These are phyloP conservation scores for Vanrija sp. DNA, from an alignment of 1,284 basidiomycete genomes.

Conservation along the genomic window DNA sequence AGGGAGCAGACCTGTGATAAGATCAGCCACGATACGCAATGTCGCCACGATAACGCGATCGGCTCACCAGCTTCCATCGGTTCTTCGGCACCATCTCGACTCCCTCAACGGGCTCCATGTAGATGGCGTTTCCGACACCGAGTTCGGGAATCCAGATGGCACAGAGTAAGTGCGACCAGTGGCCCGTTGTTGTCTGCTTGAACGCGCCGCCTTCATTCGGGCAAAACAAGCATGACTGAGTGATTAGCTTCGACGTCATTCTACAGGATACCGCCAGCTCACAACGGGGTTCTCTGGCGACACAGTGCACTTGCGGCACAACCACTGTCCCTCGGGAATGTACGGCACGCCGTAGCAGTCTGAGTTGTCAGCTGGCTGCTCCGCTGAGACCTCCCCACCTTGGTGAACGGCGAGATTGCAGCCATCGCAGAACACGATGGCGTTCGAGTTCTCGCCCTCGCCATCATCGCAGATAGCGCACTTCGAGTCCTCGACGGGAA, in stretches of 20 bases:
- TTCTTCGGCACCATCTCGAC: slow-evolving; percentile 83
- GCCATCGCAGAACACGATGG: slow-evolving; percentile 98
- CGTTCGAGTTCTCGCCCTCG: slow-evolving; percentile 97
- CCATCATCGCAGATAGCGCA: slow-evolving; percentile 98
- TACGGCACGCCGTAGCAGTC: slow-evolving; percentile 99
- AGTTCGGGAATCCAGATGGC: slow-evolving; percentile 98
- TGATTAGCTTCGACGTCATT: background rate
- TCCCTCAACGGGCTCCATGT: slow-evolving; percentile 97
- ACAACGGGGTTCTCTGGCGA: slow-evolving; percentile 95
- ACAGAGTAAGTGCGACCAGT: slow-evolving; percentile 95
- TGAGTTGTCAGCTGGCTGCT: slow-evolving; percentile 38
- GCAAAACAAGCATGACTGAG: slow-evolving; percentile 83
- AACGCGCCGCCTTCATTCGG: slow-evolving; percentile 97
- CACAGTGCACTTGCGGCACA: slow-evolving; percentile 96
- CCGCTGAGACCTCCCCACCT: slow-evolving; percentile 4
- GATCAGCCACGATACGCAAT: background rate
- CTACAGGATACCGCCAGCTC: slow-evolving; percentile 48
- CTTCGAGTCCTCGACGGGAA: slow-evolving; percentile 87
- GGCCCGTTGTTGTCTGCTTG: slow-evolving; percentile 89
- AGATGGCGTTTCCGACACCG: slow-evolving; percentile 86
- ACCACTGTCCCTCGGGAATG: slow-evolving; percentile 99
- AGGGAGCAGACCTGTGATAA: slow-evolving; percentile 70
- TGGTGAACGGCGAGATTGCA: slow-evolving; percentile 99
- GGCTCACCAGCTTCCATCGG: slow-evolving; percentile 84
- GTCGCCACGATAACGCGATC: background rate